A percentile compares a stretch with the other conserved stretches of the same genome.
Conservation (phyloP, 2,329 filamentous ascomycete genomes). For the Clonostachys solani region DNA sequence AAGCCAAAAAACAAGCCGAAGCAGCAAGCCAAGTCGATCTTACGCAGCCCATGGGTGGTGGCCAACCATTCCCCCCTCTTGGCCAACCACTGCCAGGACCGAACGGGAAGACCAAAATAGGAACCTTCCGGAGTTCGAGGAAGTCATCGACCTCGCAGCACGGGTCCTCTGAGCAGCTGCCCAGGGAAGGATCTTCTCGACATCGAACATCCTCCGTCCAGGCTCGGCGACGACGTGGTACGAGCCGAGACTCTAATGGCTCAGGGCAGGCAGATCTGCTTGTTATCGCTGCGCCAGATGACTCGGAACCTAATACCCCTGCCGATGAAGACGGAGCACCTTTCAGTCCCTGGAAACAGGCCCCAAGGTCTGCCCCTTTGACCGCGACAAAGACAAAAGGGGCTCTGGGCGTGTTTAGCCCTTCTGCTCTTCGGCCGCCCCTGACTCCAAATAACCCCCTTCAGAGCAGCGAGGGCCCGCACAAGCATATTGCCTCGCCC, state of each 20-base stretch:
- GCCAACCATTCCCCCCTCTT: slow-evolving; percentile 76
- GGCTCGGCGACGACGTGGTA: slow-evolving; percentile 30
- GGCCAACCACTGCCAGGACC: slow-evolving; percentile 69
- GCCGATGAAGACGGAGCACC: slow-evolving; percentile 6
- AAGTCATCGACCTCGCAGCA: slow-evolving; percentile 11
- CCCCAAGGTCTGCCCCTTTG: not conserved
- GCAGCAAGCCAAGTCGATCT: slow-evolving; percentile 34
- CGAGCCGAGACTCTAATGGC: slow-evolving; percentile 24
- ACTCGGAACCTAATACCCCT: slow-evolving; percentile 56
- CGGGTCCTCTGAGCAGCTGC: slow-evolving; percentile 17
- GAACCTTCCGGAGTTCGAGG: not conserved
- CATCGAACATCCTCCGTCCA: slow-evolving; percentile 41
- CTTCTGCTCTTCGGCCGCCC: not conserved
- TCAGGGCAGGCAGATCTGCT: slow-evolving; percentile 46
- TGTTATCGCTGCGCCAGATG: slow-evolving; percentile 60
- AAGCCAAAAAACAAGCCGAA: slow-evolving; percentile 27
- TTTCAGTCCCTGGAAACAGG: not conserved
- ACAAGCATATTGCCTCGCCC: not conserved
- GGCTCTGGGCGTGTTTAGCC: not conserved
- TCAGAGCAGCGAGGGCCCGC: not conserved
- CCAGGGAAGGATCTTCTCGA: not conserved
- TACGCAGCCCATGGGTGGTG: slow-evolving; percentile 73
- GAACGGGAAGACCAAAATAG: slow-evolving; percentile 52
- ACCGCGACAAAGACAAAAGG: not conserved
- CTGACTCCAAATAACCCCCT: not conserved